A percentile compares a stretch with the other conserved stretches of the same genome.
Evolutionary conservation across 179 eudicot species (phyloP).

Genomic region (Gypsophila paniculata): DNA sequence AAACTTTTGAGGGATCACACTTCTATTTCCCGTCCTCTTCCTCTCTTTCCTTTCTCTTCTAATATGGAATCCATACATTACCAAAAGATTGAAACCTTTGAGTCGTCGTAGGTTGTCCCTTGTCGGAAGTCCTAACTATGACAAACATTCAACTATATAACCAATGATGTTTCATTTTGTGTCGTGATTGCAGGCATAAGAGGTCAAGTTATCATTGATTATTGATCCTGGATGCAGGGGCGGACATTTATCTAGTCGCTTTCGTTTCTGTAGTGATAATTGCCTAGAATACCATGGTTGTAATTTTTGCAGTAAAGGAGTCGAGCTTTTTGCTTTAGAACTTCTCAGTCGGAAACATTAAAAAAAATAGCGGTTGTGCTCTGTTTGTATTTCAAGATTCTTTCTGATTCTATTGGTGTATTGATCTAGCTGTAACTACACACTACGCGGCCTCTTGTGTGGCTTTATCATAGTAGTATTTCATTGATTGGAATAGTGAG

Average conservation of each 20-base stretch:
- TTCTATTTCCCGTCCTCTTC: too few species aligned
- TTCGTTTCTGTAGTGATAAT: constrained; percentile 18
- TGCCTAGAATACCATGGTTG: constrained; percentile 26
- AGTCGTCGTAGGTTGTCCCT: background rate
- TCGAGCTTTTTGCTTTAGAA: constrained; percentile 30
- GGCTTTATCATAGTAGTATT: background rate
- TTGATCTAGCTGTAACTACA: constrained; percentile 12
- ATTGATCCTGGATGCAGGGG: constrained; percentile 55
- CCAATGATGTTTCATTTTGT: background rate
- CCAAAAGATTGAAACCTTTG: background rate
- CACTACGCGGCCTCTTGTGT: constrained; percentile 19
- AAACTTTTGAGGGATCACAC: too few species aligned
- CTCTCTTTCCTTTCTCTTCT: background rate
- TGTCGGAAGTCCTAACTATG: background rate
- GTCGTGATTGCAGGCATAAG: constrained; percentile 43
- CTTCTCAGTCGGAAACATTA: constrained; percentile 26
- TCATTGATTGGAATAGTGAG: constrained; percentile 1
- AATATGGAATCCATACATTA: background rate
- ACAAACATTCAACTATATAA: too few species aligned
- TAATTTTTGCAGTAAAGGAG: constrained; percentile 29
- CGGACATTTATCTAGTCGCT: constrained; percentile 46
- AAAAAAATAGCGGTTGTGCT: constrained; percentile 20
- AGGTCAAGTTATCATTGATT: constrained; percentile 25
- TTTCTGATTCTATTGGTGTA: constrained; percentile 23
- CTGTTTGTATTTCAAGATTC: constrained; percentile 19